phyloP scores from a whole-genome alignment of 805 yeast species.

The Ogataea pilisensis region DNA sequence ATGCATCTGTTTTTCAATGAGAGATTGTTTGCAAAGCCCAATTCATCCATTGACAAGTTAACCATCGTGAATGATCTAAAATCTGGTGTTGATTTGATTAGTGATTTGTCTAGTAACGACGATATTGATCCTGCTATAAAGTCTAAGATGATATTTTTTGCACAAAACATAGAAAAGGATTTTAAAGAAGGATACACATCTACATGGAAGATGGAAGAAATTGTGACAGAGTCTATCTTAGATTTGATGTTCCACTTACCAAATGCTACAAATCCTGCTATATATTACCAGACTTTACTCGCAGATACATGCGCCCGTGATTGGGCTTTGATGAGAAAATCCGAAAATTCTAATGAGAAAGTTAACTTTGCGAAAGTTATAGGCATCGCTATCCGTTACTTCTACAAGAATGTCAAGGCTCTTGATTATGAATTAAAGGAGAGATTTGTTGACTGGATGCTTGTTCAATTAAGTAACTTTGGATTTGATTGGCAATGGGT shows the following conservation, averaged over 20 bases:
- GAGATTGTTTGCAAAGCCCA: constrained; percentile 64
- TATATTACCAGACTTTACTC: constrained; percentile 79
- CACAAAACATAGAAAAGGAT: constrained; percentile 36
- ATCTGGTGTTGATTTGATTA: constrained; percentile 35
- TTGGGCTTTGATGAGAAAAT: constrained; percentile 41
- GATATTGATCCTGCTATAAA: constrained; percentile 26
- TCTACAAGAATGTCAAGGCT: constrained; percentile 61
- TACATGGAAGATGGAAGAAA: constrained; percentile 89
- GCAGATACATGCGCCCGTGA: constrained; percentile 85
- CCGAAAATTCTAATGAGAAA: constrained; percentile 22
- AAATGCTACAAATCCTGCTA: constrained; percentile 54
- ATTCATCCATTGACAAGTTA: constrained; percentile 72
- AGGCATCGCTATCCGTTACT: constrained; percentile 84
- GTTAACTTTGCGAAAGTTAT: constrained; percentile 84
- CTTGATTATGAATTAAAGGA: constrained; percentile 74
- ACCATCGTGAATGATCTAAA: constrained; percentile 34
- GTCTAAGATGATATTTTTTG: constrained; percentile 26
- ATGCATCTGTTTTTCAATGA: constrained; percentile 69
- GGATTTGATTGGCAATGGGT: constrained; percentile 97
- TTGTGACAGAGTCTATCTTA: constrained; percentile 78
- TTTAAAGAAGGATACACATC: constrained; percentile 40
- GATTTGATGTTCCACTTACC: constrained; percentile 78
- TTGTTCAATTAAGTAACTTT: constrained; percentile 89
- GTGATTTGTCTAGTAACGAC: constrained; percentile 24
- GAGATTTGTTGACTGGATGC: constrained; percentile 83